Base-by-base conservation (phyloP, 2,329 filamentous ascomycete species). In the Reticulascus tulasneorum region DNA sequence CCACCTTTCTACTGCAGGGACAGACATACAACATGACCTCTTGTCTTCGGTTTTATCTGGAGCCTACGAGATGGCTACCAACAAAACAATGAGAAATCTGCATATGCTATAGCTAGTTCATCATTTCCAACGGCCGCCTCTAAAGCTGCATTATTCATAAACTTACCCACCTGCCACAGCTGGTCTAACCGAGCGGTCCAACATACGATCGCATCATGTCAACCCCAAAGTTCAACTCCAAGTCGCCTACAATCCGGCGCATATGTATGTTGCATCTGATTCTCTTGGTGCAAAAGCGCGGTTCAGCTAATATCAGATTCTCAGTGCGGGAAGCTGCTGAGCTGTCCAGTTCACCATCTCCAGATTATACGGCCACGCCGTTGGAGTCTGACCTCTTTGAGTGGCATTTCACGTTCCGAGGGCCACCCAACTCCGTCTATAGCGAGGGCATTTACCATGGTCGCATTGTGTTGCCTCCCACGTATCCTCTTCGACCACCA, bases 371-470 rank as follows among this genome's bases (percentile, higher is more conserved):
- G 49, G 93, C 91, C 25, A 73, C 82, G 5, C 93, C 93, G 0
- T 78, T 91, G 44, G 91, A 97, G 56, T 73, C 79, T 21, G 89
- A 97, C 63, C 81, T 98, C 35, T 95, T 95, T 65, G 90, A 97
- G 64, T 98, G 93, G 93, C 93, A 98, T 69, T 98, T 97, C 66
- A 98, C 93, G 0, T 73, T 98, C n/a, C 80, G 84, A 33, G 93
- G 93, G 0, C 90, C 91, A 0, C 91, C 91, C 0, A 71, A 77
- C 21, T 90, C 88, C 0, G 78, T 82, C 23, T 96, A 90, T 64
- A 78, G 79, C 28, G 68, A 73, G 21, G 93, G 93, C 30, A 77
- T 96, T 53, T 98, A 97, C 68, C 93, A 98, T 63, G 93, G 93
- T 39, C 88, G 91, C 54, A 97, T 98, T 58, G 77, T 90, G 24